Conservation (phyloP, 2,329 filamentous ascomycete species). For the Endoconidiophora laricicola region DNA sequence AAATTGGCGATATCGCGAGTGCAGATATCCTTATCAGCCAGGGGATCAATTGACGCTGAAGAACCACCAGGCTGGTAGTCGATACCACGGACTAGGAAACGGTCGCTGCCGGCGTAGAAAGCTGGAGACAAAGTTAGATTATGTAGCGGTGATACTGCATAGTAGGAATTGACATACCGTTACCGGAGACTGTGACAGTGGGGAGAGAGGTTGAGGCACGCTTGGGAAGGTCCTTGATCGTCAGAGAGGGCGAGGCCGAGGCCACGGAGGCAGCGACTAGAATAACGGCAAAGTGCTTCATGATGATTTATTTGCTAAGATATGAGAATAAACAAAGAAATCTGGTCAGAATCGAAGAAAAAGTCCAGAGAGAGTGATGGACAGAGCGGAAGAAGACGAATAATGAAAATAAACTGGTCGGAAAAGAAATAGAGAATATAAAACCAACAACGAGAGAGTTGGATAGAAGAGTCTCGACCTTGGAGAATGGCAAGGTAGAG, state of each 20-base stretch:
- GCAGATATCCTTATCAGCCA: constrained; percentile 55
- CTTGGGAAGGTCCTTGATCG: constrained; percentile 28
- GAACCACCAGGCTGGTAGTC: constrained; percentile 49
- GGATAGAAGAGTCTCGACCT: constrained; percentile 15
- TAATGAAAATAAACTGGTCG: not conserved
- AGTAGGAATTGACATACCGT: constrained; percentile 27
- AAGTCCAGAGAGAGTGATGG: constrained; percentile 11
- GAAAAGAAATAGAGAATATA: constrained; percentile 14
- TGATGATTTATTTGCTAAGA: constrained; percentile 10
- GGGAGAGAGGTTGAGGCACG: constrained; percentile 33
- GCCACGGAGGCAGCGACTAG: constrained; percentile 32
- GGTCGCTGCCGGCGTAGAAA: constrained; percentile 35
- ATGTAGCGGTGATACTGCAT: not conserved
- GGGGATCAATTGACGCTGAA: constrained; percentile 47
- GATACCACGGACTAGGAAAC: constrained; percentile 44
- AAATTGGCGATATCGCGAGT: constrained; percentile 67
- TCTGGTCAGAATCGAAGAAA: constrained; percentile 11
- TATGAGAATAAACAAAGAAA: constrained; percentile 6
- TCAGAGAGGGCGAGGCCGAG: constrained; percentile 33
- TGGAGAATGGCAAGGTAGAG: constrained; percentile 7
- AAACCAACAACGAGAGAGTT: constrained; percentile 24
- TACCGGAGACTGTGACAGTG: constrained; percentile 36
- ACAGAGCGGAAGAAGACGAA: not conserved
- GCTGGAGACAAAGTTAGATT: constrained; percentile 22
- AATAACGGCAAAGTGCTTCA: constrained; percentile 14